Conservation (phyloP, 495 filamentous ascomycete species). For the Penicillium pancosmium region DNA sequence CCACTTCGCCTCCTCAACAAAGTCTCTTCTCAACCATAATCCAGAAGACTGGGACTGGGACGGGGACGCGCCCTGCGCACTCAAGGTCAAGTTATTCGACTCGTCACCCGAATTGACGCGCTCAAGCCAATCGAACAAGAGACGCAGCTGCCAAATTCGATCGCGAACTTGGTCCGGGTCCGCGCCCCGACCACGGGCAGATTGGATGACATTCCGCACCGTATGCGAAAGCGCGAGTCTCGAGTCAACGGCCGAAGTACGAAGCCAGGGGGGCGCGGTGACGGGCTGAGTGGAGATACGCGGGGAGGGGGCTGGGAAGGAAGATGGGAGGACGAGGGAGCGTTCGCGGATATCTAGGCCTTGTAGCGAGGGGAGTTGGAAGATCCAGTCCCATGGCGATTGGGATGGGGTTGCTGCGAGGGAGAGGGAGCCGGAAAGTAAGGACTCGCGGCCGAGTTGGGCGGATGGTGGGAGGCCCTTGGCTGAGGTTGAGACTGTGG, state of each 20-base stretch:
- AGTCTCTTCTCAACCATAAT: conserved; percentile 45
- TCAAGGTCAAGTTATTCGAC: conserved; percentile 39
- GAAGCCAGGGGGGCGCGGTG: conserved; percentile 44
- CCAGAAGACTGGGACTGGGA: conserved; percentile 31
- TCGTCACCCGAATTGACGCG: conserved; percentile 34
- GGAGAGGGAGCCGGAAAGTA: conserved; percentile 27
- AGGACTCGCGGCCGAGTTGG: conserved; percentile 22
- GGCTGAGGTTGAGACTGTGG: conserved; percentile 26
- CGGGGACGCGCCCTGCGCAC: conserved; percentile 24
- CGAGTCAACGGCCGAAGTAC: conserved; percentile 74
- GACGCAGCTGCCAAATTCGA: conserved; percentile 69
- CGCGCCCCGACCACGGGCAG: conserved; percentile 36
- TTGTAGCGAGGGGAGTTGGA: conserved; percentile 62
- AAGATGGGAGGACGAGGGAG: conserved; percentile 69
- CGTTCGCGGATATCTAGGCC: conserved; percentile 76
- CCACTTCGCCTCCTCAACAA: conserved; percentile 49
- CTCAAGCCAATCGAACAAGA: conserved; percentile 85
- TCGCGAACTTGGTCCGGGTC: conserved; percentile 55
- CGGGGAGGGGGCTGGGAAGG: conserved; percentile 37
- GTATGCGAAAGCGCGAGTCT: conserved; percentile 69
- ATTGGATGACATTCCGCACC: conserved; percentile 57
- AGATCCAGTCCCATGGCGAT: conserved; percentile 74
- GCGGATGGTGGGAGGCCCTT: conserved; percentile 38
- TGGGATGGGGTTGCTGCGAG: conserved; percentile 42
- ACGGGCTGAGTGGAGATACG: conserved; percentile 40